Evolutionary conservation across 768 basidiomycete genomes (phyloP).

Genomic region (Amanita jacksonii): DNA sequence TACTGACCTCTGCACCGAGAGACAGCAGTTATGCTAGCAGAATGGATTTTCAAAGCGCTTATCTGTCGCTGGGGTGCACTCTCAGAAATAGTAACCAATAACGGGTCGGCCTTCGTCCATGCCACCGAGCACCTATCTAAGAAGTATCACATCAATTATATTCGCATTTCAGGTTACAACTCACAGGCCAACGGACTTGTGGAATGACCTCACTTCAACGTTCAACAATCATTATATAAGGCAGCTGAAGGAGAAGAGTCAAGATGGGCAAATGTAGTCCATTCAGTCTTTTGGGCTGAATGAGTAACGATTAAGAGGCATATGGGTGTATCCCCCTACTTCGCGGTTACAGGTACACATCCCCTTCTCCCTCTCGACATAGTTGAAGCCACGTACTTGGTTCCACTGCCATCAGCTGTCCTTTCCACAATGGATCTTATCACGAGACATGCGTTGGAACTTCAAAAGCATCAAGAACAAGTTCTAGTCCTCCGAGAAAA

Average conservation of each 20-base stretch:
- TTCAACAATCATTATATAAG: conserved; percentile 26
- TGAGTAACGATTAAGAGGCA: conserved; percentile 18
- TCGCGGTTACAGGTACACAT: conserved; percentile 20
- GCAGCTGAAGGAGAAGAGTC: conserved; percentile 20
- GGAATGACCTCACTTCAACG: conserved; percentile 17
- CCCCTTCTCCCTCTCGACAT: conserved; percentile 24
- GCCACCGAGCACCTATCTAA: conserved; percentile 22
- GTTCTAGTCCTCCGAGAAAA: background rate
- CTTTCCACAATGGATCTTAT: conserved; percentile 18
- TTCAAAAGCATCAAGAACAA: conserved; percentile 15
- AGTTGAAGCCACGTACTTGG: conserved; percentile 22
- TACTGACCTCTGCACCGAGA: conserved; percentile 19
- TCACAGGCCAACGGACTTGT: conserved; percentile 15
- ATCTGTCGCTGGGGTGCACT: too few relatives aligned
- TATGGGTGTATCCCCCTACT: conserved; percentile 26
- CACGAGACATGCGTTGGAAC: conserved; percentile 13
- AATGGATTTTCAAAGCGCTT: conserved; percentile 22
- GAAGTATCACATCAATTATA: conserved; percentile 21
- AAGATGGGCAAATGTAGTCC: conserved; percentile 20
- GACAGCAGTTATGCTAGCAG: conserved; percentile 16
- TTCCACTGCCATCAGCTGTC: conserved; percentile 12
- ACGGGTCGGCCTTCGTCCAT: conserved; percentile 7
- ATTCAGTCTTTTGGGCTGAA: conserved; percentile 28
- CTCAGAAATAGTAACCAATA: conserved; percentile 1
- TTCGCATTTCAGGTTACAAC: conserved; percentile 23